These are phyloP conservation scores for Rhinocladiella mackenziei DNA, from an alignment of 2,329 filamentous ascomycete species.

Conservation along the genomic window DNA sequence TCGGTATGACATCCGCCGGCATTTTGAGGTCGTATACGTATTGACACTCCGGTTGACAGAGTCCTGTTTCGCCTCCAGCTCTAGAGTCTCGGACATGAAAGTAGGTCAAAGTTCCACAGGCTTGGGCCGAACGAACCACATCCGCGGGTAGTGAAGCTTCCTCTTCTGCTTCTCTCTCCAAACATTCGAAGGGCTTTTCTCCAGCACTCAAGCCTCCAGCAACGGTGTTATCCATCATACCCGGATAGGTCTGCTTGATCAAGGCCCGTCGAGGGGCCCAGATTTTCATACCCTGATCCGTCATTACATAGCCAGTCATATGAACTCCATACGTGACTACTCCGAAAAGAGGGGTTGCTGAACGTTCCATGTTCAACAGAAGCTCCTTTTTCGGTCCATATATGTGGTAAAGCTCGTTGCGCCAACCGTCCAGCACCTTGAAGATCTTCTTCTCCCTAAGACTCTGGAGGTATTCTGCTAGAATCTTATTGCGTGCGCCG, in stretches of 20 bases:
- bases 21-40: constrained; percentile 88
- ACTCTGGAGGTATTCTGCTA: constrained; percentile 57
- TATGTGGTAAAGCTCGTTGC: constrained; percentile 74
- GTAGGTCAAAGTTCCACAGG: constrained; percentile 74
- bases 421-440: constrained; percentile 70
- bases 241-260: constrained; percentile 79
- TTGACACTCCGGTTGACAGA: constrained; percentile 86
- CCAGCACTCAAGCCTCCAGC: constrained; percentile 79
- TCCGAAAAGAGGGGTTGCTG: constrained; percentile 69
- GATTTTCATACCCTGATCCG: constrained; percentile 61
- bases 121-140: constrained; percentile 60
- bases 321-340: constrained; percentile 76
- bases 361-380: constrained; percentile 73
- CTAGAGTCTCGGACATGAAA: constrained; percentile 71
- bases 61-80: constrained; percentile 72
- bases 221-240: constrained; percentile 94
- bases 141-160: constrained; percentile 75
- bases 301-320: constrained; percentile 67
- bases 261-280: constrained; percentile 78
- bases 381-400: constrained; percentile 59
- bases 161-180: constrained; percentile 82
- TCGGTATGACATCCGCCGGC: constrained; percentile 61
- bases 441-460: constrained; percentile 72
- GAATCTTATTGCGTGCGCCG: constrained; percentile 56
- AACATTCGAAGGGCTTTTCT: constrained; percentile 73